Percentiles rank a stretch among this genome's conserved stretches.
These are phyloP conservation scores for Candida hispaniensis DNA, from an alignment of 805 yeast species.

Conservation along the genomic window DNA sequence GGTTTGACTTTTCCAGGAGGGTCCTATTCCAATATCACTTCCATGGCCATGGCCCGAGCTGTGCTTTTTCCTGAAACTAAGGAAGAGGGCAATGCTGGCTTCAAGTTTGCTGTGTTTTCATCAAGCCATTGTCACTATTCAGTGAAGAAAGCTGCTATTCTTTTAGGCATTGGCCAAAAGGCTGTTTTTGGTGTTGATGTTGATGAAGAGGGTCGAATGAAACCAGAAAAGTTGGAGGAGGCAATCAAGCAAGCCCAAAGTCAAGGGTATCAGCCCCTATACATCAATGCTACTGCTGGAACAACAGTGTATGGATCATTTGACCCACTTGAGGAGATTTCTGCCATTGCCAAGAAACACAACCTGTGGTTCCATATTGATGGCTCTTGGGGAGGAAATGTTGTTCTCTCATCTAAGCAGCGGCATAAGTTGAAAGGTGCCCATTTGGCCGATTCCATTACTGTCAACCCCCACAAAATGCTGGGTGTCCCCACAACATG, in stretches of 20 bases:
- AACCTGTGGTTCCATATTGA: slow-evolving; percentile 74
- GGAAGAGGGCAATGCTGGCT: slow-evolving; percentile 40
- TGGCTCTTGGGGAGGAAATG: slow-evolving; percentile 89
- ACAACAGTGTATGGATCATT: slow-evolving; percentile 81
- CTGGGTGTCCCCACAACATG: slow-evolving; percentile 66
- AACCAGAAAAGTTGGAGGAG: slow-evolving; percentile 36
- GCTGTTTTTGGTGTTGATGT: slow-evolving; percentile 56
- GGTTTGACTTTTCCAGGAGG: slow-evolving; percentile 85
- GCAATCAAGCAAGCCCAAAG: slow-evolving; percentile 35
- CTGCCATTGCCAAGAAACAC: slow-evolving; percentile 42
- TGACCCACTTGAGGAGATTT: slow-evolving; percentile 53
- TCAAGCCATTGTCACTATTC: slow-evolving; percentile 69
- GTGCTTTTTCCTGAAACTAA: slow-evolving; percentile 60
- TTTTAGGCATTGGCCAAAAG: slow-evolving; percentile 58
- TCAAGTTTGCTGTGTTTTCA: slow-evolving; percentile 59
- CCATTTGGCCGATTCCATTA: slow-evolving; percentile 60
- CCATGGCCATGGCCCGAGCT: slow-evolving; percentile 66
- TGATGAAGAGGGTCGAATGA: slow-evolving; percentile 46
- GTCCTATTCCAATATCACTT: slow-evolving; percentile 73
- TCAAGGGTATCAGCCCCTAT: slow-evolving; percentile 61
- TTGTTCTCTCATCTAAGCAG: slow-evolving; percentile 48
- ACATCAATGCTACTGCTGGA: slow-evolving; percentile 77
- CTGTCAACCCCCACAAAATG: slow-evolving; percentile 80
- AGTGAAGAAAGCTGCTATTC: slow-evolving; percentile 69
- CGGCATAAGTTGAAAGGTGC: slow-evolving; percentile 43